Evolutionary conservation across 352 stramenopile genomes (phyloP), one percentile per base, ranked within the genome.

Genomic region (Phytopythium helicoides): DNA sequence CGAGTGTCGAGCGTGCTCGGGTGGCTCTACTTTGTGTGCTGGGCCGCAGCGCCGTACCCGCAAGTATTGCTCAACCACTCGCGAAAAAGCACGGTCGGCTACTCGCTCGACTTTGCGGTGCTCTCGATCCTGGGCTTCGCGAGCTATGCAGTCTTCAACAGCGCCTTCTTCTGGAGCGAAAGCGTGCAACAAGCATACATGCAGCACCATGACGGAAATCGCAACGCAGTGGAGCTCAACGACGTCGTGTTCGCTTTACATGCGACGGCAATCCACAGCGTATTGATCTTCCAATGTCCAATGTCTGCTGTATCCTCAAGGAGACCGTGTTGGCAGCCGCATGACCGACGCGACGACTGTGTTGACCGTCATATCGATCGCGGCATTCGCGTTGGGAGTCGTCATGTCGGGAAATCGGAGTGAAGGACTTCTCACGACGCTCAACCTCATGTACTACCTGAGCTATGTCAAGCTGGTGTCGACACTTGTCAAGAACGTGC

Each of bases 401-500:
- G 23, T 57, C 16, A 21, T 42, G 35, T 71, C 66, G 0, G 79
- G 74, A 15, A 73, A 87, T 34, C 51, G 70, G 3, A 66, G 81
- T 28, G 42, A 62, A 19, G 83, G 69, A 34, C 49, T 71, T 16
- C 52, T 73, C 22, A 91, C 83, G 53, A 89, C 76, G 68, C 73
- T 98, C 46, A 88, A 95, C 53, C 92, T 88, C 60, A 58, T 98
- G 1, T 97, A 98, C 60, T 51, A 94, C n/a, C 64, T 98, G 10
- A 95, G 85, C 54, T 96, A 87, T 54, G 68, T 97, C 48, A 98
- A 98, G 72, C 71, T 98, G 50, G 66, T 78, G 42, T 83, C 97
- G 11, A 94, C 89, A 21, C 73, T 98, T 18, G 74, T 97, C 57
- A 98, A 98, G 66, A 97, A 96, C 63, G 66, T 97, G 15, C 92